A percentile compares a stretch with the other conserved stretches of the same genome.
These are phyloP conservation scores for Tylopilus sp. DNA, from an alignment of 768 basidiomycete genomes.

Conservation along the genomic window DNA sequence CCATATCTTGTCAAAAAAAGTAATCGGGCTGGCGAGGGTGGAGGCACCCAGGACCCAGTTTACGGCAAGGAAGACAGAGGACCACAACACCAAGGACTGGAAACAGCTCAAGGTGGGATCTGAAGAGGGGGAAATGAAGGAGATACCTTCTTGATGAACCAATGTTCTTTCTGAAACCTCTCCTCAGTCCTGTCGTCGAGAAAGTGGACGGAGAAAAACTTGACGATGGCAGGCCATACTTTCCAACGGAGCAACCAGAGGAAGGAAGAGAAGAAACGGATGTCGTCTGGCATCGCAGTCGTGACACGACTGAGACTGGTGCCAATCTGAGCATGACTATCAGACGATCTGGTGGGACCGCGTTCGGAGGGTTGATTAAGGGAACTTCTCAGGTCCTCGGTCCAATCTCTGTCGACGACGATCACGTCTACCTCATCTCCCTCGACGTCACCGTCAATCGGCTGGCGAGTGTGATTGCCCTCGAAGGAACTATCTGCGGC, in stretches of 20 bases:
- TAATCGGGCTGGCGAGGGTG: conserved; percentile 44
- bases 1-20: conserved; percentile 56
- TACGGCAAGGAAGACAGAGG: conserved; percentile 57
- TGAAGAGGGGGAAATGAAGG: not conserved
- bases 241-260: conserved; percentile 54
- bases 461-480: conserved; percentile 31
- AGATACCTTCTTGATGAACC: conserved; percentile 61
- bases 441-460: conserved; percentile 30
- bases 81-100: conserved; percentile 57
- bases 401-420: conserved; percentile 72
- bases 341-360: conserved; percentile 49
- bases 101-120: not conserved
- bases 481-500: conserved; percentile 47
- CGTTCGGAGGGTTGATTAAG: conserved; percentile 50
- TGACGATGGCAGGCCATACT: conserved; percentile 49
- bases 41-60: conserved; percentile 66
- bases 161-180: conserved; percentile 59
- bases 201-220: conserved; percentile 62
- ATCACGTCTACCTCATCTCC: conserved; percentile 61
- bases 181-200: conserved; percentile 53
- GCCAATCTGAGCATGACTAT: conserved; percentile 33
- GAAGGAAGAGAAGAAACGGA: conserved; percentile 29
- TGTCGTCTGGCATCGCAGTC: conserved; percentile 32
- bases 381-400: conserved; percentile 54
- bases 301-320: conserved; percentile 40